Evolutionary conservation across 2,329 filamentous ascomycete species (phyloP), one percentile per base, ranked within the genome.

Genomic region (Aureobasidium sp.): DNA sequence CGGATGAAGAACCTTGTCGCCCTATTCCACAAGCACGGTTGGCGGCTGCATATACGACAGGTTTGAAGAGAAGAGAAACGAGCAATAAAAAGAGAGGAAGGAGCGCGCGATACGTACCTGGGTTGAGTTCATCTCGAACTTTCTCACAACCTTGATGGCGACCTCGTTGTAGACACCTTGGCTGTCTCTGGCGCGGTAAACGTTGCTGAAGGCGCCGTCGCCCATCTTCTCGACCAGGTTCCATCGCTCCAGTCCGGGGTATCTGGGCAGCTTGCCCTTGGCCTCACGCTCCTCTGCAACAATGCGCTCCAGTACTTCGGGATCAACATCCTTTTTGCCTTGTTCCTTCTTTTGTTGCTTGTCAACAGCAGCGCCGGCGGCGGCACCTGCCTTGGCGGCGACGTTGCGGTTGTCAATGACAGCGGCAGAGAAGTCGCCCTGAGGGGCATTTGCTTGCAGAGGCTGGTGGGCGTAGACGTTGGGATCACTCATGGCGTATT

Each of bases 81-180:
- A 66, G 61, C 71, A 72, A 70, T 70, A 69, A 64, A 66, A 71
- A 72, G 69, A 66, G 62, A 52, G 72, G 73, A 69, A 66, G 62
- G 61, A 58, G 66, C 69, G 71, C 66, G 29, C 31, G 29, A 49
- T 29, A 56, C 45, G 29, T 84, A 99, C 94, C 91, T 97, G 94
- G 81, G 88, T 91, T 67, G 87, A 92, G 78, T 96, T 97, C 90
- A 99, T 97, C 78, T 99, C 94, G 74, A 91, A 97, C 78, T 97
- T 97, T 72, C 94, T 89, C 66, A 99, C 94, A 57, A 99, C 94
- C 77, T 99, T 99, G 82, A 99, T 97, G 68, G 93, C 94, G 37
- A 94, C 91, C 73, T 97, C 88, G 67, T 84, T 85, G 65, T 84
- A 83, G 65, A 86, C 80, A 44, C 89, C 88, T 6, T 85, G 82